Conservation (phyloP, 192 early-diverging fungal genomes). For the Coemansia sp. region DNA sequence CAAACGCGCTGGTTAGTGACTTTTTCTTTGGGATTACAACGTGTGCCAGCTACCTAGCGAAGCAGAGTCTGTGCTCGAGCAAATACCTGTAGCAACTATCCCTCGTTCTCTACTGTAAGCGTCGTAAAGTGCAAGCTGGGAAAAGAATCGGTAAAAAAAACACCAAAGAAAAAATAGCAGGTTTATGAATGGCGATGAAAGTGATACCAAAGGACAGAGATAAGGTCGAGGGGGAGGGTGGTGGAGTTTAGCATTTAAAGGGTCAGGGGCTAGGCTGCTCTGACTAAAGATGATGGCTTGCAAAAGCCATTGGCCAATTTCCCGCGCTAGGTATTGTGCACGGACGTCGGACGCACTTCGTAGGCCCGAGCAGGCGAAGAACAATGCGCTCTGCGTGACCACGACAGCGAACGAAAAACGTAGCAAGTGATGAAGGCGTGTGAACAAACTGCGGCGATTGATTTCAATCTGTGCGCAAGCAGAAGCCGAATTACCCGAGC, state of each 20-base stretch:
- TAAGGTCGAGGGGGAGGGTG: background rate
- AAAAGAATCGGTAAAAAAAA: background rate
- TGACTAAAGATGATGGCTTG: background rate
- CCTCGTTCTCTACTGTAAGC: background rate
- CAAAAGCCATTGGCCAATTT: background rate
- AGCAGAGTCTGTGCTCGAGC: background rate
- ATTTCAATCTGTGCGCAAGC: background rate
- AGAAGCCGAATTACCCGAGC: background rate
- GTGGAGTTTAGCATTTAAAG: background rate
- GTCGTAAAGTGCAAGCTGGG: background rate
- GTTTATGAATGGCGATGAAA: background rate
- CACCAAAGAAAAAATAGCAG: background rate
- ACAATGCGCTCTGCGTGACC: background rate
- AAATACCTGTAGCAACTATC: background rate
- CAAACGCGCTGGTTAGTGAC: background rate
- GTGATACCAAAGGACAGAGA: background rate
- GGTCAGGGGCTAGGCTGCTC: background rate
- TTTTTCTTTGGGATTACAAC: background rate
- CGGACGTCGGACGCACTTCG: background rate
- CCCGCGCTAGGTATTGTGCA: background rate
- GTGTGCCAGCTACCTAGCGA: background rate
- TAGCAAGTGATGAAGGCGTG: background rate
- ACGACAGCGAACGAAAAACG: background rate
- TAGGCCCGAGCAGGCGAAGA: background rate
- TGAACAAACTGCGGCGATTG: background rate